Conservation (phyloP, 805 yeast genomes). For the Zygoascus biomembranicola region DNA sequence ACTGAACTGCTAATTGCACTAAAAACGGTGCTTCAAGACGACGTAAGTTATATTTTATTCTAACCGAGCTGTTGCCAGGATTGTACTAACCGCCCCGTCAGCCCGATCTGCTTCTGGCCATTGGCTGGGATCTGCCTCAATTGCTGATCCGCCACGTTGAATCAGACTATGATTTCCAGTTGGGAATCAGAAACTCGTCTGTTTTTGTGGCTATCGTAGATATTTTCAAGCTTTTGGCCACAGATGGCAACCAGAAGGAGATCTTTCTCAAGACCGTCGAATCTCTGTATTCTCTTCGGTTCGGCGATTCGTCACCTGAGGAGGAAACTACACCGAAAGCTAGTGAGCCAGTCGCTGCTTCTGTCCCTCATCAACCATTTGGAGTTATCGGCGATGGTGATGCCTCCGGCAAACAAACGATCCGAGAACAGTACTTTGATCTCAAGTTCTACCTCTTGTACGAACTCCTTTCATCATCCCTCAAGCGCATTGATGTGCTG, state of each 20-base stretch:
- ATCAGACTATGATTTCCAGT: conserved; percentile 9
- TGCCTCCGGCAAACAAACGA: conserved; percentile 1
- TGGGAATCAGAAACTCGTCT: conserved; percentile 16
- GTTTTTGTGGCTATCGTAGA: conserved; percentile 30
- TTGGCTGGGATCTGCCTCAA: conserved; percentile 91
- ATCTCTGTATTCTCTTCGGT: conserved; percentile 37
- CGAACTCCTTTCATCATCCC: conserved; percentile 53
- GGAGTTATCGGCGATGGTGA: not conserved
- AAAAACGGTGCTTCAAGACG: conserved; percentile 33
- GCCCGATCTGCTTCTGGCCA: conserved; percentile 47
- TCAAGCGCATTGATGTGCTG: conserved; percentile 54
- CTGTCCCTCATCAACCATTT: not conserved
- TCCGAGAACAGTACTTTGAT: conserved; percentile 31
- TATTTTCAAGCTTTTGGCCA: conserved; percentile 56
- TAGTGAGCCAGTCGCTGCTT: not conserved
- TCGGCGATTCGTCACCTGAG: not conserved
- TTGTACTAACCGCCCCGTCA: conserved; percentile 20
- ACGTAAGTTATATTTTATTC: conserved; percentile 4
- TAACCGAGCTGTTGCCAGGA: not conserved
- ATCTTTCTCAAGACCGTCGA: conserved; percentile 66
- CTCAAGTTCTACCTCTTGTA: conserved; percentile 57
- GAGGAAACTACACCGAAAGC: too few species aligned
- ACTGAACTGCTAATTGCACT: conserved; percentile 40
- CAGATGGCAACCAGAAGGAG: conserved; percentile 74
- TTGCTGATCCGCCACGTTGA: conserved; percentile 50